Base-by-base conservation (phyloP, 371 early-diverging fungal species). In the Mucor racemosus region DNA sequence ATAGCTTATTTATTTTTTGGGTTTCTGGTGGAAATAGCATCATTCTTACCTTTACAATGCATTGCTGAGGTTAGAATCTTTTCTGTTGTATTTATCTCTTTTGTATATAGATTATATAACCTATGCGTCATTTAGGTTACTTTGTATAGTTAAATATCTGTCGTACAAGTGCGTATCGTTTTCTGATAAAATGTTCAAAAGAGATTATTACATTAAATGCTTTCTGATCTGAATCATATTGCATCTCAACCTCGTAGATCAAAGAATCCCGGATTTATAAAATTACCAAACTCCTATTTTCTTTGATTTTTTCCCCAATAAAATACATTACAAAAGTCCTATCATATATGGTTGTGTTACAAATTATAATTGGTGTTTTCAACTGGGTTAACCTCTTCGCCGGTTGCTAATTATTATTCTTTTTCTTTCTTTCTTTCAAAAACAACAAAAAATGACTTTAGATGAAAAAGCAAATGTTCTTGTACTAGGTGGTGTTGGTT, bases 401-500 rank as follows among this genome's bases (percentile, higher is more conserved):
- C 39, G 26, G 35, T 40, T 19, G 15, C 19, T 15, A 21, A 8
- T 39, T 50, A 44, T 21, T 44, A 46, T 57, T 62, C 10, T 67
- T 58, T 50, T 36, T 19, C 13, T 57, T 42, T 50, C 50, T 44
- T 17, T 36, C 33, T 58, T n/a, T 53, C 35, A 44, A 15, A 44
- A 44, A 42, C 15, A 34, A 13, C 13, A 17, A 5, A 17, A 5
- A 38, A 40, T 71, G 68, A 63, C 67, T 17, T 9, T 38, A 21
- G 50, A 26, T 10, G 65, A 67, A 38, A 73, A 73, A 42, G 54
- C 42, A 34, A 69, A 60, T n/a, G 88, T 91, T 4, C 85, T 92
- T 38, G 78, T 93, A 44, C 82, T 92, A 38, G 95, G 96, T 68
- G 96, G 95, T 34, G 89, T 88, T 59, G 95, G 95, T 57, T 94